Evolutionary conservation across 2,329 filamentous ascomycete genomes (phyloP).

Genomic region (Basipetospora chlamydospora): DNA sequence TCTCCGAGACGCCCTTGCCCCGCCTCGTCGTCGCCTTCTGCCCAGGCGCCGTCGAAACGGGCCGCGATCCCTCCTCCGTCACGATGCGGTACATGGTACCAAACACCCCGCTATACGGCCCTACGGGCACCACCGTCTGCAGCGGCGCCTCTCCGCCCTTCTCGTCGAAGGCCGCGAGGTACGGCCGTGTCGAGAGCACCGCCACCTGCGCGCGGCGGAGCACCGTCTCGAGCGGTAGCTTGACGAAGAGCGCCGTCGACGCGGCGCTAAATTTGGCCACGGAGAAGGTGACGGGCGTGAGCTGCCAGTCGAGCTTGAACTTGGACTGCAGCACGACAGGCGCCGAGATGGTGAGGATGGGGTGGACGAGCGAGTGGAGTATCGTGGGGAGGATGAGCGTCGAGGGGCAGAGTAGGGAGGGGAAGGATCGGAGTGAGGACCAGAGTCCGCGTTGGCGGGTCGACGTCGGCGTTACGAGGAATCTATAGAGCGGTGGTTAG

Average conservation of each 20-base stretch:
- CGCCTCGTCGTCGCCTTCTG: not conserved
- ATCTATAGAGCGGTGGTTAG: slow-evolving; percentile 30
- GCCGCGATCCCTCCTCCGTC: slow-evolving; percentile 60
- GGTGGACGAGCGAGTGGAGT: slow-evolving; percentile 72
- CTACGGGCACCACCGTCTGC: slow-evolving; percentile 66
- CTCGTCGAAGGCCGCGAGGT: slow-evolving; percentile 32
- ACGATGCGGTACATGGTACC: slow-evolving; percentile 83
- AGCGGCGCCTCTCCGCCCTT: slow-evolving; percentile 28
- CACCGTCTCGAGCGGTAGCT: slow-evolving; percentile 83
- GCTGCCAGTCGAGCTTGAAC: slow-evolving; percentile 66
- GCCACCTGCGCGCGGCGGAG: slow-evolving; percentile 76
- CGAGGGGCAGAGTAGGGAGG: slow-evolving; percentile 59
- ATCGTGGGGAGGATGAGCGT: slow-evolving; percentile 69
- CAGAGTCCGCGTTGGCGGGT: slow-evolving; percentile 64
- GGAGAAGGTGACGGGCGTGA: slow-evolving; percentile 70
- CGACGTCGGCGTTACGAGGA: slow-evolving; percentile 73
- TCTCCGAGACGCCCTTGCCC: slow-evolving; percentile 14
- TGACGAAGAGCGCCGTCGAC: slow-evolving; percentile 66
- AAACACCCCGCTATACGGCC: slow-evolving; percentile 72
- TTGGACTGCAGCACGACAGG: slow-evolving; percentile 78
- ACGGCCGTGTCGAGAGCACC: slow-evolving; percentile 43
- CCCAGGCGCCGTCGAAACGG: slow-evolving; percentile 3
- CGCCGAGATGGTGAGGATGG: slow-evolving; percentile 65
- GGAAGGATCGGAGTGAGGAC: slow-evolving; percentile 61
- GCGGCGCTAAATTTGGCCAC: slow-evolving; percentile 71